Conservation (phyloP, 257 asterid species). For the Cruciata laevipes region DNA sequence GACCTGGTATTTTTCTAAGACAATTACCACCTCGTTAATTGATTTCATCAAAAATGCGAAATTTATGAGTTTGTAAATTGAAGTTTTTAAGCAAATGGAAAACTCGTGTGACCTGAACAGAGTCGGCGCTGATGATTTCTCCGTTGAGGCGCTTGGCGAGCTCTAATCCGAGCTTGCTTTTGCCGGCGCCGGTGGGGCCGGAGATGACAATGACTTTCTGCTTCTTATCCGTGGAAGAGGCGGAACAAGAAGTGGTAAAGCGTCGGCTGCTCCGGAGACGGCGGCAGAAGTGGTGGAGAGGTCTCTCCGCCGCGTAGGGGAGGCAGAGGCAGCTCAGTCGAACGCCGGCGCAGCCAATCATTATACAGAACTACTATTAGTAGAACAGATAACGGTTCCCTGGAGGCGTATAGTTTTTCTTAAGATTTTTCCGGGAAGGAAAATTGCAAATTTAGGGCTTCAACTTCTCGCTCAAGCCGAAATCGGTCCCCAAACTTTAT, state of each 20-base stretch:
- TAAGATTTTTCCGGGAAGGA: neutral
- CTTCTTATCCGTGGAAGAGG: slow-evolving; percentile 25
- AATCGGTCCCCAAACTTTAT: neutral
- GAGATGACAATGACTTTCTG: slow-evolving; percentile 79
- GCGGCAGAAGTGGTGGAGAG: slow-evolving; percentile 29
- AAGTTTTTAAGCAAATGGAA: neutral
- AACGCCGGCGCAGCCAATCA: slow-evolving; percentile 17
- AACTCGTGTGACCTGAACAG: slow-evolving; percentile 58
- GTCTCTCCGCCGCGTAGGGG: slow-evolving; percentile 27
- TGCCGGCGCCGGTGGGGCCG: slow-evolving; percentile 97
- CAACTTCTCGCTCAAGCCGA: neutral
- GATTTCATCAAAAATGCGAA: neutral
- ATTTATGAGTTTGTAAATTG: neutral
- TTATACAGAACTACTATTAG: neutral
- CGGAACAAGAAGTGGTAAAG: slow-evolving; percentile 34
- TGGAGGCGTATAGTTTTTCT: neutral
- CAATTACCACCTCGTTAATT: neutral
- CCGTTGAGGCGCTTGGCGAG: slow-evolving; percentile 86
- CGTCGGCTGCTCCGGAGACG: slow-evolving; percentile 20
- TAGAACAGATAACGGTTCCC: neutral
- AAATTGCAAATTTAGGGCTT: neutral
- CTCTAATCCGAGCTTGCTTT: slow-evolving; percentile 80
- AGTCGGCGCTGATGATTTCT: slow-evolving; percentile 91
- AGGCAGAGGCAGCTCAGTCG: slow-evolving; percentile 50
- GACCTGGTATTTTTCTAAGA: no score